These are phyloP conservation scores for Diutina scorzettiae DNA, from an alignment of 1,139 yeast species.

Conservation along the genomic window DNA sequence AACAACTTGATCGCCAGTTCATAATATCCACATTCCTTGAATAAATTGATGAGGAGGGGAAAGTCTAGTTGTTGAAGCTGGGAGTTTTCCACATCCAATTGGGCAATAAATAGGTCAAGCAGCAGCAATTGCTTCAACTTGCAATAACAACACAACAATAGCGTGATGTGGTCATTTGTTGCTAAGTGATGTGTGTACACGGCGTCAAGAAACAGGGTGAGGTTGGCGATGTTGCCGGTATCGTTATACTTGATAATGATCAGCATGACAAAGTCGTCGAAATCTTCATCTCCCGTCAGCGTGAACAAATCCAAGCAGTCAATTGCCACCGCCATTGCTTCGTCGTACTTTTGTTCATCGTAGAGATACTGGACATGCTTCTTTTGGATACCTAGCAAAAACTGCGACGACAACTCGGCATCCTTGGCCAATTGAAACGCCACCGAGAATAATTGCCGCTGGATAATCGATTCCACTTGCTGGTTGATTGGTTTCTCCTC, in stretches of 20 bases:
- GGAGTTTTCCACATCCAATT: slow-evolving; percentile 17
- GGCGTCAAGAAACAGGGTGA: slow-evolving; percentile 52
- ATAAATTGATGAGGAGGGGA: slow-evolving; percentile 56
- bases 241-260: slow-evolving; percentile 77
- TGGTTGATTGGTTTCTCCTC: slow-evolving; percentile 56
- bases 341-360: slow-evolving; percentile 49
- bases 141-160: slow-evolving; percentile 73
- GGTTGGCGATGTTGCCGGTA: slow-evolving; percentile 57
- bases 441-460: slow-evolving; percentile 57
- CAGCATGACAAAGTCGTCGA: slow-evolving; percentile 54
- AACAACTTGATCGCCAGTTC: slow-evolving; percentile 64
- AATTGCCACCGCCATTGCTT: slow-evolving; percentile 60
- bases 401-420: slow-evolving; percentile 22
- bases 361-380: slow-evolving; percentile 65
- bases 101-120: slow-evolving; percentile 45
- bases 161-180: slow-evolving; percentile 67
- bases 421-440: slow-evolving; percentile 63
- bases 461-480: slow-evolving; percentile 59
- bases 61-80: slow-evolving; percentile 44
- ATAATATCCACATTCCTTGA: slow-evolving; percentile 67
- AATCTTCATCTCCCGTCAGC: slow-evolving; percentile 13
- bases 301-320: slow-evolving; percentile 20
- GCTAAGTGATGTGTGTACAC: slow-evolving; percentile 45
- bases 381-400: slow-evolving; percentile 43
- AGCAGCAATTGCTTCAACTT: slow-evolving; percentile 56